These are phyloP conservation scores for Symbiodinium pilosum DNA, from an alignment of 73 alveolate species.

Conservation along the genomic window DNA sequence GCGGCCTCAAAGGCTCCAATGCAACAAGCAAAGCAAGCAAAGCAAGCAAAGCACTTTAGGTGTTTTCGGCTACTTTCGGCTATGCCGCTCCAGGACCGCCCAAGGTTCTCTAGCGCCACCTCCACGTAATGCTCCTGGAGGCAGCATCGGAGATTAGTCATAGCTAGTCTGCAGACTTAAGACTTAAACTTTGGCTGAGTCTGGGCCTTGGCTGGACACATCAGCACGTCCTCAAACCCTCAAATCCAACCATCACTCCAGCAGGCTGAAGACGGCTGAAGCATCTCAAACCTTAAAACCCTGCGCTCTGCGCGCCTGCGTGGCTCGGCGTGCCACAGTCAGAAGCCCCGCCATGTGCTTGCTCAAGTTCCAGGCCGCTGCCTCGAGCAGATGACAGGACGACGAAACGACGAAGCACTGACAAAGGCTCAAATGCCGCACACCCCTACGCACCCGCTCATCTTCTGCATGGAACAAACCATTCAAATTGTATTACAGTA, in stretches of 20 bases:
- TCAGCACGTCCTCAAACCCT: neutral
- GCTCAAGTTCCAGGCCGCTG: slow-evolving; percentile 25
- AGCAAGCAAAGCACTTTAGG: neutral
- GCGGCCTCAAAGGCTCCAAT: neutral
- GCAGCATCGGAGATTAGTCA: neutral
- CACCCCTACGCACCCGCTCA: too few relatives aligned
- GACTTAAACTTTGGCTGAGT: too few relatives aligned
- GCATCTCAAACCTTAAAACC: too few relatives aligned
- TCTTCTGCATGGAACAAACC: neutral
- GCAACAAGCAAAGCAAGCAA: neutral
- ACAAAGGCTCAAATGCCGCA: too few relatives aligned
- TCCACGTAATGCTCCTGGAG: slow-evolving; percentile 26
- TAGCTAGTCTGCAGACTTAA: too few relatives aligned
- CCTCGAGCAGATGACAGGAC: too few relatives aligned
- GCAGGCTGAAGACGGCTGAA: neutral
- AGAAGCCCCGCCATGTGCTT: slow-evolving; percentile 17
- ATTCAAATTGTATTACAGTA: neutral
- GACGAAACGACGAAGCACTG: too few relatives aligned
- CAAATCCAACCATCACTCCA: neutral
- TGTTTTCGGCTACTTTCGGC: too few relatives aligned
- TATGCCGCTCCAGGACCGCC: slow-evolving; percentile 40
- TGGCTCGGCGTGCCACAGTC: slow-evolving; percentile 45
- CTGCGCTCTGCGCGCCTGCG: slow-evolving; percentile 11
- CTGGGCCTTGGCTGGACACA: neutral
- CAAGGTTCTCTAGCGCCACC: slow-evolving; percentile 41